Base-by-base conservation (phyloP, 2,329 filamentous ascomycete genomes). In the Cladophialophora psammophila region DNA sequence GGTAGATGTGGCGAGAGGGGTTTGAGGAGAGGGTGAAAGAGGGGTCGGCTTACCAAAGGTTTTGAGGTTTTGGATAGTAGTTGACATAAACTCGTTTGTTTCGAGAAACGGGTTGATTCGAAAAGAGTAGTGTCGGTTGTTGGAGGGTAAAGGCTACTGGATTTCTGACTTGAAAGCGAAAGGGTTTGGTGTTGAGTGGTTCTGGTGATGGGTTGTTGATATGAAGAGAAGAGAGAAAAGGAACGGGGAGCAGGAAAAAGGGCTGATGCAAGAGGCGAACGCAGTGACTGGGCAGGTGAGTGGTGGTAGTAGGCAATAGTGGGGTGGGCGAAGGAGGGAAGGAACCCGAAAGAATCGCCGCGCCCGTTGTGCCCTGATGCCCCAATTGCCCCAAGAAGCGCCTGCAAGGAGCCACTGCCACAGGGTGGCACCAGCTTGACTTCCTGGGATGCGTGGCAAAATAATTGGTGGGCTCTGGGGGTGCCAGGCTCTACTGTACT, bases 1-100 rank as follows among this genome's bases (percentile, higher is more conserved):
- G 45, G 36, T 40, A 10, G 42, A 36, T 15, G 65, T 67, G 66
- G 62, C 56, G 18, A 64, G 53, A 45, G 59, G 54, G 67, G 45
- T 18, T 26, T 18, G 26, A 50, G 26, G 59, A 61, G 59, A 45
- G 59, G 45, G 45, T 26, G 45, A 50, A 50, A 50, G 59, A 61
- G 59, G 59, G 59, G 59, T 61, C 36, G 68, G 67, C 91, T 80
- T 85, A 95, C 92, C 92, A 90, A 93, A 93, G 87, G 90, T 90
- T 89, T 95, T 95, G 85, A 96, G 91, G 88, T 96, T 96, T 93
- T 95, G 91, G 91, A 95, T 95, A 72, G 71, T 95, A 72, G 71
- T 72, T 89, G 92, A 95, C 92, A 95, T 95, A 94, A 93, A 94
- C 90, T 91, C 90, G 89, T 85, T 54, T 63, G 64, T 67, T 54